phyloP scores from a whole-genome alignment of 768 basidiomycete genomes.

The Pholiota microspora region DNA sequence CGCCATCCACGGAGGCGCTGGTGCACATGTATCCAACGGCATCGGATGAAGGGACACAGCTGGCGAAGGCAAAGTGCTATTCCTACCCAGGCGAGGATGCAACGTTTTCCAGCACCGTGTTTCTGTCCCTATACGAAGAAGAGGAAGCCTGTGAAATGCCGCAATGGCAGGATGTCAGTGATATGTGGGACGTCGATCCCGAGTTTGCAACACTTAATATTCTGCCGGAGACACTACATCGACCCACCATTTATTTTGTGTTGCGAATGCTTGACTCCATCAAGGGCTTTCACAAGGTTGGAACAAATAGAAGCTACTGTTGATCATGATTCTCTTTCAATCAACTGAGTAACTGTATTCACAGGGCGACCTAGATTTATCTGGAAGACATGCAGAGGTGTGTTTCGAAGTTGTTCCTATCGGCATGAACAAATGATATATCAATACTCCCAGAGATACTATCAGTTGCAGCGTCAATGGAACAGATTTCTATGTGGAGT shows the following conservation, averaged over 20 bases:
- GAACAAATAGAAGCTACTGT: background rate
- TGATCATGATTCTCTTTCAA: background rate
- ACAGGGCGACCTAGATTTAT: slow-evolving; percentile 22
- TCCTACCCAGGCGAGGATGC: slow-evolving; percentile 16
- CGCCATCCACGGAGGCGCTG: background rate
- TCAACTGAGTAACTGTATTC: background rate
- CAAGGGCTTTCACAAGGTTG: slow-evolving; percentile 22
- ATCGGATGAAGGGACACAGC: background rate
- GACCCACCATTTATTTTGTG: slow-evolving; percentile 18
- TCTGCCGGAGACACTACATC: slow-evolving; percentile 3
- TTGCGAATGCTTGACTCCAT: slow-evolving; percentile 21
- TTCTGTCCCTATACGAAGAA: slow-evolving; percentile 22
- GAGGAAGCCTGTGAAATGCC: slow-evolving; percentile 19
- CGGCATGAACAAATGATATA: background rate
- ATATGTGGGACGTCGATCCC: background rate
- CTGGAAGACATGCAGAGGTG: slow-evolving; percentile 23
- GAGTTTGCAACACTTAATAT: background rate
- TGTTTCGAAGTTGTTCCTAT: background rate
- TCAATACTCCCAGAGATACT: slow-evolving; percentile 19
- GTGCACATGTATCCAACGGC: background rate
- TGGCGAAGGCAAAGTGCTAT: slow-evolving; percentile 7
- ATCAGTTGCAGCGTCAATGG: slow-evolving; percentile 21
- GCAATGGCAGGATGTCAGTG: slow-evolving; percentile 4
- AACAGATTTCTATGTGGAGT: slow-evolving; percentile 19
- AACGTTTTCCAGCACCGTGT: slow-evolving; percentile 14